These are phyloP conservation scores for Nematocida major DNA, from an alignment of 371 early-diverging fungal species.

Conservation along the genomic window DNA sequence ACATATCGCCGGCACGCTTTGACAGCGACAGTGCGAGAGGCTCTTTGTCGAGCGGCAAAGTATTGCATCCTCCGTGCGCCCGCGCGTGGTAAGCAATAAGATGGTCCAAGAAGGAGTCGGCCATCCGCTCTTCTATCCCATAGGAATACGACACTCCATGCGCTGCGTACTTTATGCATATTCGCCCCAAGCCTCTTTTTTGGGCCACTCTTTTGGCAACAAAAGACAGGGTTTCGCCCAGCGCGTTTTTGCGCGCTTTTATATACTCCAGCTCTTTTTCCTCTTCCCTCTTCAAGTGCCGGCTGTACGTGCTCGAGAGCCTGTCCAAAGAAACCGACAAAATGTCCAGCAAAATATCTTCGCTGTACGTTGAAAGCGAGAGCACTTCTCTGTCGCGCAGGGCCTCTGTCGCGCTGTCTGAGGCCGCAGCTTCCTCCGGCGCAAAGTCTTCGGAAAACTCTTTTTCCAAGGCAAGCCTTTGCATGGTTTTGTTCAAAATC, in stretches of 20 bases:
- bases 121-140: constrained; percentile 80
- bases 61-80: constrained; percentile 82
- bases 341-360: not conserved
- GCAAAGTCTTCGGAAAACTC: not conserved
- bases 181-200: not conserved
- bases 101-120: constrained; percentile 93
- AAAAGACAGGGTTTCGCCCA: not conserved
- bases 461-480: not conserved
- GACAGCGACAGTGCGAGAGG: constrained; percentile 65
- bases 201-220: not conserved
- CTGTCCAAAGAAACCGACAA: not conserved
- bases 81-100: constrained; percentile 93
- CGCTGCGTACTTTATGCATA: not conserved
- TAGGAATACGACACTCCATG: not conserved
- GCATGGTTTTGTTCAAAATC: not conserved
- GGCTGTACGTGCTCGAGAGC: constrained; percentile 81
- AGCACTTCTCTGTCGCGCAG: not conserved
- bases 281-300: constrained; percentile 83
- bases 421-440: not conserved
- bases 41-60: constrained; percentile 90
- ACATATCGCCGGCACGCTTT: not conserved
- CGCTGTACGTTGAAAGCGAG: not conserved
- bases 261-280: constrained; percentile 79
- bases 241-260: not conserved
- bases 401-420: no score